Percentiles rank a stretch among this genome's conserved stretches.
Evolutionary conservation across 352 stramenopile genomes (phyloP).

Genomic region (Globisporangium rhizosaccharum): DNA sequence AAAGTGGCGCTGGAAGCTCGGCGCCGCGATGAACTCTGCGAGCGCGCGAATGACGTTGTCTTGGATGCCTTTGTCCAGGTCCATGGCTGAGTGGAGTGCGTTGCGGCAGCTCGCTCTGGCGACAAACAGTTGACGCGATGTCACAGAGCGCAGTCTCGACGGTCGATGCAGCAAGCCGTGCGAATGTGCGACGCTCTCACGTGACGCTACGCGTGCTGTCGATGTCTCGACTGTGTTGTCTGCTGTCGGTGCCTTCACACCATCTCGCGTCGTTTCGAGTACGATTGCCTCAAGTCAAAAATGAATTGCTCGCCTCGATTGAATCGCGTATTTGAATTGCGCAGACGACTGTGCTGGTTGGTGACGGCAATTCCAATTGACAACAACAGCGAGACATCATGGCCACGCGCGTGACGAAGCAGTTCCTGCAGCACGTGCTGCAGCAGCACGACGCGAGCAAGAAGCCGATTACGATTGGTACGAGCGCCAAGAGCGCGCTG

Average conservation of each 20-base stretch:
- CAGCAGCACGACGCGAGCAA: constrained; percentile 3
- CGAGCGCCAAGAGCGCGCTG: constrained; percentile 1
- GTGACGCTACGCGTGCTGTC: no score
- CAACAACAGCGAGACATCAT: constrained; percentile 21
- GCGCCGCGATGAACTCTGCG: constrained; percentile 55
- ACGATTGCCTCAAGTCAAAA: no score
- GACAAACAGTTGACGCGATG: no score
- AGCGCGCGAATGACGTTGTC: constrained; percentile 49
- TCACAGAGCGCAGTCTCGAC: no score
- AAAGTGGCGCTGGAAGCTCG: constrained; percentile 59
- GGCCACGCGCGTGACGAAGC: constrained; percentile 62
- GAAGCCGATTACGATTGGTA: not conserved
- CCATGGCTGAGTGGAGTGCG: not conserved
- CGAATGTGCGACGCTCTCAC: no score
- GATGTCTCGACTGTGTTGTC: no score
- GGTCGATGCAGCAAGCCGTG: no score
- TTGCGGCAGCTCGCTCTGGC: not conserved
- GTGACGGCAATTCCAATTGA: not conserved
- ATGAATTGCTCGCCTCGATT: no score
- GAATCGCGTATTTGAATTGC: no score
- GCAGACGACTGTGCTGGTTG: not conserved
- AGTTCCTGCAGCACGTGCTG: constrained; percentile 63
- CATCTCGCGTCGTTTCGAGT: no score
- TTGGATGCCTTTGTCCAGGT: constrained; percentile 33
- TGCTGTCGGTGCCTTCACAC: no score